Evolutionary conservation across 306 rosid genomes (phyloP), one percentile per base, ranked within the genome.

Genomic region (Macrotyloma uniflorum): DNA sequence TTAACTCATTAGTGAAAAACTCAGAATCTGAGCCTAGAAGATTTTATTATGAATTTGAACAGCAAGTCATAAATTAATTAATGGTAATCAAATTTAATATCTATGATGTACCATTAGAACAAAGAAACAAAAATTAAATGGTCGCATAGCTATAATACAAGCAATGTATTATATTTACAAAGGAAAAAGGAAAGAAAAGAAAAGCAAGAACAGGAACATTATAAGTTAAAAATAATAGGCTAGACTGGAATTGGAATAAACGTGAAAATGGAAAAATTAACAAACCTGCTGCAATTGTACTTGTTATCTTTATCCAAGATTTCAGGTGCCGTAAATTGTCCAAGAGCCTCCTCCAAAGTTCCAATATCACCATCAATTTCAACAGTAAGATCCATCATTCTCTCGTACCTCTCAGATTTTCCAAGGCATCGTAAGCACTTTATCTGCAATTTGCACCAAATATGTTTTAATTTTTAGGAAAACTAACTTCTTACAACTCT

Each of bases 321-420:
- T 84, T 91, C 97, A 38, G 91, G 85, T 46, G 93, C 93, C 1
- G 94, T 91, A 87, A 88, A 91, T 72, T 90, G 94, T 71, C 90
- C 79, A 82, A 91, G 94, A 82, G 97, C 97, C 83, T 90, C 94
- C 68, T 90, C 97, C 88, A 91, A 87, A 43, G 91, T 89, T 76
- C 88, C 93, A 85, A 91, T 91, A 78, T 88, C 82, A 57, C 97
- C 97, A 30, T 85, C 97, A 67, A 91, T 91, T 79, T 90, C 97
- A 67, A 91, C 94, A 55, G 93, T 86, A 40, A 91, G 93, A 84
- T 91, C 97, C 97, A 91, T 91, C 91, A 91, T 91, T 83, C 85
- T 83, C 84, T 91, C 97, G 45, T 77, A 82, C 78, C 64, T 87
- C 84, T 88, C 97, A 61, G 93, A 89, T 77, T 88, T 91, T 11